A percentile compares a stretch with the other conserved stretches of the same genome.
Conservation (phyloP, 2,329 filamentous ascomycete genomes). For the Stenocarpella maydis region DNA sequence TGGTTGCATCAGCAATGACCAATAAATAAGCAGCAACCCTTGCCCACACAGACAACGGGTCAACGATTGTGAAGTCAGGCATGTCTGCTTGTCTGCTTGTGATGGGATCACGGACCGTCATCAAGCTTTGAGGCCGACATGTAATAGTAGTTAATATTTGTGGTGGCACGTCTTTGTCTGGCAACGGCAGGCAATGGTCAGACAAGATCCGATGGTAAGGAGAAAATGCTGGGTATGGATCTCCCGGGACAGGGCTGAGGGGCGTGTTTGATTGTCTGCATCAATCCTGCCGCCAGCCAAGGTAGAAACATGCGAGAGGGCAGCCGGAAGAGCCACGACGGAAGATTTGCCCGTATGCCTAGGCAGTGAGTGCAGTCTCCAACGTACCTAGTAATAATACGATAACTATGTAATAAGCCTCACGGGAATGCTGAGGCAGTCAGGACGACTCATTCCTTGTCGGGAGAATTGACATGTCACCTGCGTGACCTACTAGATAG, state of each 20-base stretch:
- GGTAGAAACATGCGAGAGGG: neutral
- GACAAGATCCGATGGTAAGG: neutral
- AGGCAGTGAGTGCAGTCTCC: too few relatives aligned
- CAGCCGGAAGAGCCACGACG: neutral
- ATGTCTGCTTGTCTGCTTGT: neutral
- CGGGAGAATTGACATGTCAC: slow-evolving; percentile 9
- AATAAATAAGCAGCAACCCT: neutral
- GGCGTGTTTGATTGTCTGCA: slow-evolving; percentile 18
- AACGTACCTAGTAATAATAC: too few relatives aligned
- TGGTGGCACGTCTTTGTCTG: neutral
- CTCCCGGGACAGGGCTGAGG: neutral
- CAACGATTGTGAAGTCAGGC: neutral
- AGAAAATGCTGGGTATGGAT: neutral
- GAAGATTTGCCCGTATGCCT: too few relatives aligned
- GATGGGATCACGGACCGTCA: slow-evolving; percentile 4
- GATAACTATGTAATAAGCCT: neutral
- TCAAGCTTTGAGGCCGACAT: neutral
- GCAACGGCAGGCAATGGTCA: neutral
- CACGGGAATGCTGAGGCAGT: neutral
- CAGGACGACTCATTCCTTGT: neutral
- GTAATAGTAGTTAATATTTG: too few relatives aligned
- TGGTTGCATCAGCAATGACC: neutral
- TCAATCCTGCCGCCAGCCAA: neutral
- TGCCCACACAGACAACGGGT: neutral
- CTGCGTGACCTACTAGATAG: neutral